Base-by-base conservation (phyloP, 2,329 filamentous ascomycete genomes). In the Ilyonectria robusta region DNA sequence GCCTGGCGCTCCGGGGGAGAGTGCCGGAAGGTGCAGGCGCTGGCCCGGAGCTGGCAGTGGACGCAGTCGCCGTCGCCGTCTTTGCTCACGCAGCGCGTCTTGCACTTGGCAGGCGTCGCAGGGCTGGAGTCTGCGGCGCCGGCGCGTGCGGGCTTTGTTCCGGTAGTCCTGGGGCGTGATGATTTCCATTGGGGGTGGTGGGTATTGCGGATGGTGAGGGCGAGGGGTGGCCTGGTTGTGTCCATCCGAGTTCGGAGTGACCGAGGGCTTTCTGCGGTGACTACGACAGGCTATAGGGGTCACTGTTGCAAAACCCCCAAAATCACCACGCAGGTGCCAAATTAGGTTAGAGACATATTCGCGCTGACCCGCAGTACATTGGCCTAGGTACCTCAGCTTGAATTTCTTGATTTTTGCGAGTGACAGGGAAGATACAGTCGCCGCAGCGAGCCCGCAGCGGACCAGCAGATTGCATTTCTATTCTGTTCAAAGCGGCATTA, bases 31-130 rank as follows among this genome's bases (percentile, higher is more conserved):
- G 76, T 77, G 60, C 76, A 78, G 4, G 72, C 66, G 7, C 73
- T 76, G 10, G 72, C 68, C 50, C 72, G 68, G 47, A 76, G 69
- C 67, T 76, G 75, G 67, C 76, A 77, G 53, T 77, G 73, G 21
- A 77, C 72, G 64, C 76, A 77, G 50, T 74, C 69, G 11, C 69
- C 66, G 17, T 77, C 71, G 57, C 75, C 75, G n/a, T 76, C 70
- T 42, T 76, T 75, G 26, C 72, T 76, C n/a, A 79, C 75, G 67
- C 77, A 79, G 55, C 77, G 76, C 54, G 75, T 77, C 67, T 79
- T 79, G 57, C 77, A 70, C 71, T 75, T 78, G 77, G 46, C 78
- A 79, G 54, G 78, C 74, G 40, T 79, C 78, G 67, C 78, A 79
- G 33, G 77, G 78, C 23, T 77, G 71, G 11, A 71, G 67, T 47